Base-by-base conservation (phyloP, 2,329 filamentous ascomycete genomes). In the Trichoderma sp. region DNA sequence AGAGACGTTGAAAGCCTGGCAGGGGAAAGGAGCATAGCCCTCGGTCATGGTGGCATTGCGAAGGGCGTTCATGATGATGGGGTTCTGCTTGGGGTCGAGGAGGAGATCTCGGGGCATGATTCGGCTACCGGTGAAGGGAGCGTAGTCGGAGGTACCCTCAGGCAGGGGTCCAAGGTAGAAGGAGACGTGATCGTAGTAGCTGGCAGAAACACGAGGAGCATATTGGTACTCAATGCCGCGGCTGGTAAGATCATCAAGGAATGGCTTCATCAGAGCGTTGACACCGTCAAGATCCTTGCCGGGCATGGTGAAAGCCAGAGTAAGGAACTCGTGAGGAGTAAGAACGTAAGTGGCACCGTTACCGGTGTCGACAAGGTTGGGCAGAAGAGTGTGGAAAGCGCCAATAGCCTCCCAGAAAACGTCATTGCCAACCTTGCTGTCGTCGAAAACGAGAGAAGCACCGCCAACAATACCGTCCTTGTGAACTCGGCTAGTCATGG, bases 1-100 rank as follows among this genome's bases (percentile, higher is more conserved):
- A 60, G 73, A 66, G 1, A 76, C 74, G 53, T 76, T 69, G 51
- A 71, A 72, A 8, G 36, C 36, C 36, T 51, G 36, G 61, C 61
- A 64, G n/a, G 14, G 12, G 12, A 64, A 24, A 30, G 39, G 61
- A 4, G 61, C 26, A 21, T 30, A 64, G 8, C 24, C 61, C 1
- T 47, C 36, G 2, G 18, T 8, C 11, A 47, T 26, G 18, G 61
- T 24, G 3, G 36, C 36, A 15, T 64, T 64, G 61, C 61, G 61
- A 12, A 64, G 36, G 9, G 36, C 36, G 18, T 51, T 26, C 36
- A 51, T 64, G 21, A 64, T 43, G 18, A 30, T 51, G 24, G 61
- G 21, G 61, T 51, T 64, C 15, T 39, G 26, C 14, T 24, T 26
- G 21, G 36, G 12, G 36, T 64, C 36, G 7, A 32, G 21, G 24